Percentiles rank a stretch among this genome's conserved stretches.
Conservation (phyloP, 129 eudicot genomes). For the Tanacetum coccineum region DNA sequence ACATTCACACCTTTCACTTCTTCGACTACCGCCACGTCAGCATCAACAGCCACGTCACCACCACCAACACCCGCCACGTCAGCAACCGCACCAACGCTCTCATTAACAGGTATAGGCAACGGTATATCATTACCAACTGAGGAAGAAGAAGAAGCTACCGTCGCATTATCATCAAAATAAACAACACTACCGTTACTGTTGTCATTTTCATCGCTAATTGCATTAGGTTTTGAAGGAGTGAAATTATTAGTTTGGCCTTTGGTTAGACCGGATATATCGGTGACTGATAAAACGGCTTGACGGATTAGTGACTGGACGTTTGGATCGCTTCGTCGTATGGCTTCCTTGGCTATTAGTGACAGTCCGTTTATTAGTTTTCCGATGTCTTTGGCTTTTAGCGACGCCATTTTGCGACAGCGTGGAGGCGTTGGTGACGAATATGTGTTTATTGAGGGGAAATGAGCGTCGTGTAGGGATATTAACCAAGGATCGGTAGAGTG, state of each 20-base stretch:
- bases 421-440: not conserved
- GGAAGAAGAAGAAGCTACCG: conserved; percentile 6
- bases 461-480: conserved; percentile 18
- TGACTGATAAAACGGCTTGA: conserved; percentile 50
- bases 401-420: conserved; percentile 26
- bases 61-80: conserved; percentile 6
- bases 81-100: conserved; percentile 9
- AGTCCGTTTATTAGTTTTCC: conserved; percentile 53
- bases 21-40: not conserved
- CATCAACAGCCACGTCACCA: too few relatives aligned
- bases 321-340: conserved; percentile 24
- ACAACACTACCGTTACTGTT: conserved; percentile 32
- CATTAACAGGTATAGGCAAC: conserved; percentile 15
- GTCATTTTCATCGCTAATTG: not conserved
- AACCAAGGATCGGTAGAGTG: not conserved
- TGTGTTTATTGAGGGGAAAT: not conserved
- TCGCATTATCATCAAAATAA: conserved; percentile 30
- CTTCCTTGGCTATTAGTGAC: conserved; percentile 60
- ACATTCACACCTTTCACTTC: conserved; percentile 13
- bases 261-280: conserved; percentile 72
- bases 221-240: conserved; percentile 16
- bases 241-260: conserved; percentile 46
- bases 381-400: conserved; percentile 55
- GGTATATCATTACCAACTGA: not conserved
- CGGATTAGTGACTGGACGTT: conserved; percentile 46